Evolutionary conservation across 306 rosid species (phyloP).

Genomic region (Trifolium subterraneum): DNA sequence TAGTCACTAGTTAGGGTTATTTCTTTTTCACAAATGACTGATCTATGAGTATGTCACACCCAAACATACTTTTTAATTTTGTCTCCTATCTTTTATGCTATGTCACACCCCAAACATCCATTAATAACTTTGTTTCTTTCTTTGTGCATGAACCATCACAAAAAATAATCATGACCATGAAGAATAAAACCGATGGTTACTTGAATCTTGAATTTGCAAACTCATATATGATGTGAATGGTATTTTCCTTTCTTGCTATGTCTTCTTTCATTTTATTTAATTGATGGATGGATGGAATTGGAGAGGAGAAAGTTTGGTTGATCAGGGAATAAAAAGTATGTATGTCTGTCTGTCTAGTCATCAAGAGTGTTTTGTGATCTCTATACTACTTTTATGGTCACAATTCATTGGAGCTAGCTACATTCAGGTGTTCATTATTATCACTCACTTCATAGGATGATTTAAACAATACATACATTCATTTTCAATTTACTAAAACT

Average conservation of each 20-base stretch:
- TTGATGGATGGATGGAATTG: not conserved
- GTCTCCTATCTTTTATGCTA: conserved; percentile 15
- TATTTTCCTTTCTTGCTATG: not conserved
- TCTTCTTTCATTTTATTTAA: not conserved
- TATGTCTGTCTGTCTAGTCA: conserved; percentile 12
- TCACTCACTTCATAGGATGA: not conserved
- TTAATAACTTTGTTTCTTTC: conserved; percentile 11
- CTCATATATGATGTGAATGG: conserved; percentile 14
- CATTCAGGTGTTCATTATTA: not conserved
- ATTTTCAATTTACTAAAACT: too few relatives aligned
- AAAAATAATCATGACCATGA: not conserved
- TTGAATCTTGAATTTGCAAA: not conserved
- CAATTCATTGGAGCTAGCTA: not conserved
- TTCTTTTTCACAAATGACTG: not conserved
- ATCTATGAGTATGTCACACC: conserved; percentile 54
- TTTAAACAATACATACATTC: too few relatives aligned
- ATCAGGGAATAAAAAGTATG: conserved; percentile 7
- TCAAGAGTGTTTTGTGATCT: not conserved
- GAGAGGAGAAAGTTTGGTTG: not conserved
- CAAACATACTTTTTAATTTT: conserved; percentile 29
- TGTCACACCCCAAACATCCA: conserved; percentile 41
- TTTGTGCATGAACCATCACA: conserved; percentile 54
- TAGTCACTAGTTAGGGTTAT: too few relatives aligned
- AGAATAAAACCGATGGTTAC: not conserved
- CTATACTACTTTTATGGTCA: not conserved